A percentile compares a stretch with the other conserved stretches of the same genome.
These are phyloP conservation scores for Peronospora belbahrii DNA, from an alignment of 352 stramenopile species.

Conservation along the genomic window DNA sequence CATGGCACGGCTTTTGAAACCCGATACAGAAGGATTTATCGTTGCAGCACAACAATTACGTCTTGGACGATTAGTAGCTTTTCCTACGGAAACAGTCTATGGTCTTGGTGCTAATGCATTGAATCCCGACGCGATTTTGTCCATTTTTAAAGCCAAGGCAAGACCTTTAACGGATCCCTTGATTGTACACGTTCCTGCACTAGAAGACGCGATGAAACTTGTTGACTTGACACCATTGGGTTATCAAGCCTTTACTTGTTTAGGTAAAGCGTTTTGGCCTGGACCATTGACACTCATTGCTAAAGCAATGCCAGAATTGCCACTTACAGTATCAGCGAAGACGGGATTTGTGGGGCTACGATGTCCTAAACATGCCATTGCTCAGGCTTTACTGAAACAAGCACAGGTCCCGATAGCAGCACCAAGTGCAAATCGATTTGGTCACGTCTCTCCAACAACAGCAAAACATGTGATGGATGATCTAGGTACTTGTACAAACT, in stretches of 20 bases:
- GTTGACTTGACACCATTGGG: constrained; percentile 73
- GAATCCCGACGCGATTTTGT: constrained; percentile 87
- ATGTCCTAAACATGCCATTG: constrained; percentile 90
- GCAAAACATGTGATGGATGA: constrained; percentile 96
- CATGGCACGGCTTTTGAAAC: constrained; percentile 45
- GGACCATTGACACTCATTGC: constrained; percentile 96
- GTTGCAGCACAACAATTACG: constrained; percentile 60
- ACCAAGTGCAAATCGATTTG: constrained; percentile 97
- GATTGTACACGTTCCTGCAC: constrained; percentile 94
- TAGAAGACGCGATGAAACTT: constrained; percentile 84
- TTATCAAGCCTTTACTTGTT: constrained; percentile 62
- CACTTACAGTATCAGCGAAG: constrained; percentile 81
- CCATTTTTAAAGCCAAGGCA: constrained; percentile 95
- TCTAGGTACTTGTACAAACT: constrained; percentile 85
- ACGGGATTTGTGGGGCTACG: constrained; percentile 97
- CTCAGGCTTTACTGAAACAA: constrained; percentile 81
- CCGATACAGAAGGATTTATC: constrained; percentile 37
- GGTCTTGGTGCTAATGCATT: constrained; percentile 96
- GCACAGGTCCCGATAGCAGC: constrained; percentile 93
- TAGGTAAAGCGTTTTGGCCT: constrained; percentile 93
- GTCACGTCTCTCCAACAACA: constrained; percentile 95
- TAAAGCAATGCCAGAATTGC: constrained; percentile 82
- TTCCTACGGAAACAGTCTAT: constrained; percentile 99
- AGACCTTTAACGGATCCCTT: constrained; percentile 95
- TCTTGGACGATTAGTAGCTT: constrained; percentile 82